Evolutionary conservation across 2,329 filamentous ascomycete genomes (phyloP).

Genomic region (Furcasterigmium sp.): DNA sequence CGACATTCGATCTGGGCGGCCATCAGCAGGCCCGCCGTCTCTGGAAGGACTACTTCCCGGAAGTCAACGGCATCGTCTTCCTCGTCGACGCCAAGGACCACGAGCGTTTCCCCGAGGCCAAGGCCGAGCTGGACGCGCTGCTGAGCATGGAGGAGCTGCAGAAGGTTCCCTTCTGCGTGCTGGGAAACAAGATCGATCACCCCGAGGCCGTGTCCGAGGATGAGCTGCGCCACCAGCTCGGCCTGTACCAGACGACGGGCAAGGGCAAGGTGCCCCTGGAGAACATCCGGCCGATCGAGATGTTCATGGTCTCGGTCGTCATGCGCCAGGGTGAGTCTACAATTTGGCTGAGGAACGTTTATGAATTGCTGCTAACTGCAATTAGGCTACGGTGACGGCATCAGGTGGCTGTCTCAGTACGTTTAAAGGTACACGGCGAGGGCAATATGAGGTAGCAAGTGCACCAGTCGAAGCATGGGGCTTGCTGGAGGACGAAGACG

Average conservation of each 20-base stretch:
- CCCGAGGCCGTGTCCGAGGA: conserved; percentile 94
- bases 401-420: conserved; percentile 90
- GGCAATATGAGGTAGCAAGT: neutral
- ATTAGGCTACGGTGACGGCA: conserved; percentile 77
- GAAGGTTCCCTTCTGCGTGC: conserved; percentile 92
- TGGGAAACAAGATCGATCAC: conserved; percentile 99
- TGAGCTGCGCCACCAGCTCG: conserved; percentile 85
- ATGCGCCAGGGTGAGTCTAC: conserved; percentile 77
- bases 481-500: neutral
- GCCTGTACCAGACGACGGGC: conserved; percentile 92
- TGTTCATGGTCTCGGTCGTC: conserved; percentile 99
- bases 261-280: conserved; percentile 93
- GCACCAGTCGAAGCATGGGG: neutral
- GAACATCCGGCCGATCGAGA: conserved; percentile 89
- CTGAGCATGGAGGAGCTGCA: conserved; percentile 93
- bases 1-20: conserved; percentile 88
- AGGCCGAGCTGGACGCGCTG: conserved; percentile 93
- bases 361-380: neutral
- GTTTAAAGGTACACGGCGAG: conserved; percentile 50
- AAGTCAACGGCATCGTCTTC: conserved; percentile 95
- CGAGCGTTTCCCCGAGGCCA: conserved; percentile 89
- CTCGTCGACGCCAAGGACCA: conserved; percentile 96
- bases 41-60: conserved; percentile 96
- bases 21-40: conserved; percentile 92
- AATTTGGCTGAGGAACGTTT: neutral